phyloP scores from a whole-genome alignment of 2,329 filamentous ascomycete genomes.

The Cladobotryum mycophilum region DNA sequence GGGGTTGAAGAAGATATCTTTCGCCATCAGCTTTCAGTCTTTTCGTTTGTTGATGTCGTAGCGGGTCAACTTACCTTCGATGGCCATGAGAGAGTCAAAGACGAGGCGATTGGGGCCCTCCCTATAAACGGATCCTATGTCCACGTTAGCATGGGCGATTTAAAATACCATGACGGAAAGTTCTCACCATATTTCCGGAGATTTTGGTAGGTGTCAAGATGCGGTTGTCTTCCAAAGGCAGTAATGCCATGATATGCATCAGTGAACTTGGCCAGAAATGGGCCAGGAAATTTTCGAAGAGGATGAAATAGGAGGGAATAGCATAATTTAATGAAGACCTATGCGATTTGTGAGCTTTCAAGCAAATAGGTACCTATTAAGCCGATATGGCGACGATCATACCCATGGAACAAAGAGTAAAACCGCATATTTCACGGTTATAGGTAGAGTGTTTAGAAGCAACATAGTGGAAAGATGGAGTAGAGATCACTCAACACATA shows the following conservation, averaged over 20 bases:
- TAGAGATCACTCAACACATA: no score
- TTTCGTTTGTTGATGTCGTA: not conserved
- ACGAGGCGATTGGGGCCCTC: constrained; percentile 2
- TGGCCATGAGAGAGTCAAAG: constrained; percentile 1
- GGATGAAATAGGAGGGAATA: constrained; percentile 2
- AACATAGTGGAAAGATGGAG: no score
- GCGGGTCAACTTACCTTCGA: not conserved
- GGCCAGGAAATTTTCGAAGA: not conserved
- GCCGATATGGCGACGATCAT: no score
- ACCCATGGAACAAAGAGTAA: no score
- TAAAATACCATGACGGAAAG: not conserved
- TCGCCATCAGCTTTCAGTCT: not conserved
- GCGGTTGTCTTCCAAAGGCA: not conserved
- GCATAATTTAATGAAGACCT: no score
- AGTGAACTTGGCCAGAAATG: not conserved
- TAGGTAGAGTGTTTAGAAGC: no score
- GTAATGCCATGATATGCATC: constrained; percentile 1
- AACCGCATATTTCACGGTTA: no score
- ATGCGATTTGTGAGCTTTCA: no score
- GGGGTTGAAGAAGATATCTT: not conserved
- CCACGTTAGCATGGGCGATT: not conserved
- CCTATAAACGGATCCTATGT: not conserved
- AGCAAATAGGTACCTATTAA: no score
- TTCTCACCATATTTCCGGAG: constrained; percentile 5
- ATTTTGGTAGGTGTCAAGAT: constrained; percentile 2